Conservation (phyloP, 225 moss, liverwort and hornwort genomes). For the Thuidium tamariscinum region DNA sequence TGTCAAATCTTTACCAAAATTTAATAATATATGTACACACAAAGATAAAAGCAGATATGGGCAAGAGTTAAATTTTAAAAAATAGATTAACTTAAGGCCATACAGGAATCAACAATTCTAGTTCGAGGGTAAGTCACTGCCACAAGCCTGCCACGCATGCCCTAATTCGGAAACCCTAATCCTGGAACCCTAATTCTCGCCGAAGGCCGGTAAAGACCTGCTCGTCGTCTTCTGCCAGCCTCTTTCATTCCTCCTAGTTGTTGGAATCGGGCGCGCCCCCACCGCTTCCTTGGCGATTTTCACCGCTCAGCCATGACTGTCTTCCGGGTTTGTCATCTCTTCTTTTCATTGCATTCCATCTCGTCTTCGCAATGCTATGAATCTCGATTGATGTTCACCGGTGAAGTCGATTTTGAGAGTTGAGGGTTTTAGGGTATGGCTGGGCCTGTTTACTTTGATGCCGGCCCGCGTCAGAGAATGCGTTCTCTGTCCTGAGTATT, state of each 20-base stretch:
- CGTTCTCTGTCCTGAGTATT: not conserved
- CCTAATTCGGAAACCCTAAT: not conserved
- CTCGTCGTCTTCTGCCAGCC: accelerated
- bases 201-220: not conserved
- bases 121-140: not conserved
- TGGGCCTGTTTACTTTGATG: not conserved
- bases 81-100: not conserved
- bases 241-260: not conserved
- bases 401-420: not conserved
- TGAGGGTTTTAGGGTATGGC: not conserved
- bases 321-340: constrained; percentile 14
- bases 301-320: constrained; percentile 20
- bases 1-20: not conserved
- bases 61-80: too few species aligned
- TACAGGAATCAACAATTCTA: not conserved
- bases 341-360: not conserved
- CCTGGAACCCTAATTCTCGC: not conserved
- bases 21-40: not conserved
- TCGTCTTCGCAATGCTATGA: not conserved
- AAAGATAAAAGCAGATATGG: too few species aligned
- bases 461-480: not conserved
- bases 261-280: not conserved
- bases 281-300: not conserved
- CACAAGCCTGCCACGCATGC: not conserved
- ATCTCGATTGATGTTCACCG: not conserved